phyloP scores from a whole-genome alignment of 2,329 filamentous ascomycete species.

The Arachnomyces sp. region DNA sequence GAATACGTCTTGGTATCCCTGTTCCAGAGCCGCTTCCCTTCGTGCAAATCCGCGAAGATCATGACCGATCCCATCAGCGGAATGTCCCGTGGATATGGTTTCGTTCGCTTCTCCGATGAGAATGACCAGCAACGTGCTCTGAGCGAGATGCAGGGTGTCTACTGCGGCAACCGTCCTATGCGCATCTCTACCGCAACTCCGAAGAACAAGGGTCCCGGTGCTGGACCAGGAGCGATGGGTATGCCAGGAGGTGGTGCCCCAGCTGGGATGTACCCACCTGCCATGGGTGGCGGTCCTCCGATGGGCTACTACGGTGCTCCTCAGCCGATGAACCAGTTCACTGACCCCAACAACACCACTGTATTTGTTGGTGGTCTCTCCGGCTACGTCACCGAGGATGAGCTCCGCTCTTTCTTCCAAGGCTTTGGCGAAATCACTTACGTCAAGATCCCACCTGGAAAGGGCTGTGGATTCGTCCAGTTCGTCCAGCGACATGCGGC shows the following conservation, averaged over 20 bases:
- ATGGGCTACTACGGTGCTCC: constrained; percentile 59
- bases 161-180: constrained; percentile 98
- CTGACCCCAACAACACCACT: constrained; percentile 98
- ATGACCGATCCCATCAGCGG: constrained; percentile 98
- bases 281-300: constrained; percentile 59
- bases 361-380: constrained; percentile 96
- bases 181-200: constrained; percentile 95
- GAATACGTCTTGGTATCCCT: constrained; percentile 96
- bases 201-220: constrained; percentile 68
- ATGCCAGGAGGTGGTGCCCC: constrained; percentile 42
- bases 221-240: constrained; percentile 43
- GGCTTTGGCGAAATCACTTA: constrained; percentile 99
- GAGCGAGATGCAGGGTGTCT: constrained; percentile 97
- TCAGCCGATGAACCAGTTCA: constrained; percentile 98
- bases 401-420: constrained; percentile 99
- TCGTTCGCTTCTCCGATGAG: constrained; percentile 94
- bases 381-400: constrained; percentile 97
- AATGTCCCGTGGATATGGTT: constrained; percentile 95
- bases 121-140: constrained; percentile 92
- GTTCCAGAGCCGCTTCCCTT: constrained; percentile 92
- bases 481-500: constrained; percentile 98
- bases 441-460: constrained; percentile 98
- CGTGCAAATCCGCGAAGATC: constrained; percentile 99
- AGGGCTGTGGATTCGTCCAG: constrained; percentile 98
- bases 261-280: constrained; percentile 55